phyloP scores from a whole-genome alignment of 371 early-diverging fungal species.

The Chytridium lagenaria region DNA sequence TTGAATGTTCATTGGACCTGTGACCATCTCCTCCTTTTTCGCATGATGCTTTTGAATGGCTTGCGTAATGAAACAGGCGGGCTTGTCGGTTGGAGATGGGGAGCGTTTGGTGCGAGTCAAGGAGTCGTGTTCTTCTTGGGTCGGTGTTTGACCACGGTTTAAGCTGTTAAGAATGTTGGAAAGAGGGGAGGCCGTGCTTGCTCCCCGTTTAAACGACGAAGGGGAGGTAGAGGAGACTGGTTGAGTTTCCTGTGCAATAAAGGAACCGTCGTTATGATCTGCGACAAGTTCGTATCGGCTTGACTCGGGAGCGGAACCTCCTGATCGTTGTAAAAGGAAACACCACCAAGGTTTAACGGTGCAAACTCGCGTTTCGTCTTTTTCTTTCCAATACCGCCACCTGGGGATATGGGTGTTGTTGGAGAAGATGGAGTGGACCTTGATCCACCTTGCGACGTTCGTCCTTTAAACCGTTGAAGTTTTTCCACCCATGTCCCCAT shows the following conservation, averaged over 20 bases:
- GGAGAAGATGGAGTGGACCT: not conserved
- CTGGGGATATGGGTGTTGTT: not conserved
- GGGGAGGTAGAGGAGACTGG: not conserved
- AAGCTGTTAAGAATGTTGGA: not conserved
- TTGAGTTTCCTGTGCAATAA: too few species aligned
- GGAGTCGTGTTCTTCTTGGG: not conserved
- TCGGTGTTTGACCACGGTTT: too few species aligned
- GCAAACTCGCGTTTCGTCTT: not conserved
- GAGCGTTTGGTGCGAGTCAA: not conserved
- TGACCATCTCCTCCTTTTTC: not conserved
- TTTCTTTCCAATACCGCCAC: not conserved
- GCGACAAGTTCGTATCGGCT: too few species aligned
- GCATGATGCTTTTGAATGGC: not conserved
- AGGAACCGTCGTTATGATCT: too few species aligned
- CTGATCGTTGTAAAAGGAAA: too few species aligned
- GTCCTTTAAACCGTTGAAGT: conserved; percentile 3
- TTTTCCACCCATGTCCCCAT: not conserved
- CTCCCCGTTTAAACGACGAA: not conserved
- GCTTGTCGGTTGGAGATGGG: not conserved
- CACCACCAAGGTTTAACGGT: not conserved
- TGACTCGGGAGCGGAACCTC: too few species aligned
- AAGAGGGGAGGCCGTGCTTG: not conserved
- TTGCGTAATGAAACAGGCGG: conserved; percentile 1
- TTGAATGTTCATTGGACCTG: not conserved
- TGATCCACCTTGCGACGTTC: not conserved